A percentile compares a stretch with the other conserved stretches of the same genome.
These are phyloP conservation scores for Lipomyces sp. DNA, from an alignment of 805 yeast genomes.

Conservation along the genomic window DNA sequence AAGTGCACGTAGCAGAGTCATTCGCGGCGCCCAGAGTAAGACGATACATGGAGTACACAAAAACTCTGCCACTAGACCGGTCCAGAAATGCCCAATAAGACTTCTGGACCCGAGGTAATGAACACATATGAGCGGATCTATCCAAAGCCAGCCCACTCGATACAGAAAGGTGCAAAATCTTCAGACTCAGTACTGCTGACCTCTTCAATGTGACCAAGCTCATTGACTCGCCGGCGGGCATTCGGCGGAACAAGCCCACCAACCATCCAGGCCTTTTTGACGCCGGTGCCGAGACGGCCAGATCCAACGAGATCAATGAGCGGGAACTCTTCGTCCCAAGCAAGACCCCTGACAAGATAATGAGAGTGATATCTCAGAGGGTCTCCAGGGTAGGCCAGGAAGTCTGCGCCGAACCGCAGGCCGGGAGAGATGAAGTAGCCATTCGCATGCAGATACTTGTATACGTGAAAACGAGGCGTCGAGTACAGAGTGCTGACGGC, in stretches of 20 bases:
- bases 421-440: slow-evolving; percentile 76
- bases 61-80: no score
- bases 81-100: no score
- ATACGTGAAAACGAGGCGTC: slow-evolving; percentile 39
- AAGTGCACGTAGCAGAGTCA: no score
- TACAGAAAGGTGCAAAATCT: slow-evolving; percentile 52
- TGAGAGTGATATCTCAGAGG: slow-evolving; percentile 90
- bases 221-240: slow-evolving; percentile 18
- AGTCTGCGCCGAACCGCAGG: slow-evolving; percentile 83
- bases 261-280: slow-evolving; percentile 75
- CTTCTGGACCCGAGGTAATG: no score
- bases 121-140: no score
- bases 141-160: slow-evolving; percentile 98
- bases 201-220: not conserved
- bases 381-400: slow-evolving; percentile 91
- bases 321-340: slow-evolving; percentile 52
- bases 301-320: slow-evolving; percentile 65
- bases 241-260: slow-evolving; percentile 35
- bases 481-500: slow-evolving; percentile 1
- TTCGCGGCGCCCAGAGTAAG: no score
- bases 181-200: slow-evolving; percentile 12
- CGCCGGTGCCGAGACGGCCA: slow-evolving; percentile 91
- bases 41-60: no score
- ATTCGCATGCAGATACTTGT: slow-evolving; percentile 41
- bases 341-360: slow-evolving; percentile 56